Percentiles rank a stretch among this genome's conserved stretches.
Evolutionary conservation across 371 early-diverging fungal genomes (phyloP).

Genomic region (Circinella umbellata): DNA sequence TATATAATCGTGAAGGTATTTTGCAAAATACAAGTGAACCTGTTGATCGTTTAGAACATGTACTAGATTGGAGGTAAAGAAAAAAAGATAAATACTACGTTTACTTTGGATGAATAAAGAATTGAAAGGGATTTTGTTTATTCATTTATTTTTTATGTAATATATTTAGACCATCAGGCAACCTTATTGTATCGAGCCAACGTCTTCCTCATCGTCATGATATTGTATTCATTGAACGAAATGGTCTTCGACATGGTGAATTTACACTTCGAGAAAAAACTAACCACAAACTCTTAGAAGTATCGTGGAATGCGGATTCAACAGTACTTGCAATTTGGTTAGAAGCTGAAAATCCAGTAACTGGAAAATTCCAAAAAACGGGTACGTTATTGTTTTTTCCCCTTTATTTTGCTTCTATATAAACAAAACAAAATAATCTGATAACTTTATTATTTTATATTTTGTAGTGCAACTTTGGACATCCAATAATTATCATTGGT

Average conservation of each 20-base stretch:
- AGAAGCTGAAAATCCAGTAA: constrained; percentile 34
- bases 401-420: background rate
- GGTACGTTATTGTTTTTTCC: constrained; percentile 22
- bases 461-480: constrained; percentile 87
- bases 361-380: constrained; percentile 30
- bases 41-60: constrained; percentile 82
- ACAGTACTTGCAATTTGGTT: constrained; percentile 82
- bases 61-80: constrained; percentile 76
- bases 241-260: constrained; percentile 94
- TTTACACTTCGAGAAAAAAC: constrained; percentile 74
- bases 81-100: background rate
- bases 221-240: constrained; percentile 92
- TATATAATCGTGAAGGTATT: constrained; percentile 87
- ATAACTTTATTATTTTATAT: background rate
- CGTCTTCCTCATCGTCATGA: constrained; percentile 83
- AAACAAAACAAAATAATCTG: background rate
- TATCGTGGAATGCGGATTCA: constrained; percentile 91
- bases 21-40: constrained; percentile 83
- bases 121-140: background rate
- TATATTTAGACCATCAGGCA: constrained; percentile 77
- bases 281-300: constrained; percentile 55
- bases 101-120: background rate
- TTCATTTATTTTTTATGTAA: background rate
- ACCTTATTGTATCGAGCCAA: constrained; percentile 86
- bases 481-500: constrained; percentile 95